These are phyloP conservation scores for Collariella sp. DNA, from an alignment of 495 filamentous ascomycete species.

Conservation along the genomic window DNA sequence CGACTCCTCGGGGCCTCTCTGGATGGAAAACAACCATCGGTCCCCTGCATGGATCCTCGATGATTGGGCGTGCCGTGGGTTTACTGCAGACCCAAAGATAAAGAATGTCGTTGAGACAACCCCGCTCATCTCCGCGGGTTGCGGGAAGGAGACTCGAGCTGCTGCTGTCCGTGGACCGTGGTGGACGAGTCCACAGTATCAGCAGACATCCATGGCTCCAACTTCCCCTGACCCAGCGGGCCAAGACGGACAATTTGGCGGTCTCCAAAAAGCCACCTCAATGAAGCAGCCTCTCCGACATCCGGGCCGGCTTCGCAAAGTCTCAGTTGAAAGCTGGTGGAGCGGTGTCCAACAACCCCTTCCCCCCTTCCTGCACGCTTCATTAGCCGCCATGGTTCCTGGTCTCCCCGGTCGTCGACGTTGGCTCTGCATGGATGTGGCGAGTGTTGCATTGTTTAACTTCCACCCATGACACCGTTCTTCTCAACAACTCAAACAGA, in stretches of 20 bases:
- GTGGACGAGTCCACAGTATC: background rate
- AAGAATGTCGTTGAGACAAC: background rate
- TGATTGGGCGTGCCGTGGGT: background rate
- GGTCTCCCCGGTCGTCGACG: no score
- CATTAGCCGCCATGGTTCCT: conserved; percentile 4
- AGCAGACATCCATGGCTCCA: background rate
- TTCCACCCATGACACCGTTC: no score
- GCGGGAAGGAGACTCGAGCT: background rate
- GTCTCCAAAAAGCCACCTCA: background rate
- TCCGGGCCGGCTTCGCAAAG: conserved; percentile 20
- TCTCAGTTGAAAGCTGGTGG: background rate
- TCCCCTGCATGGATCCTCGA: no score
- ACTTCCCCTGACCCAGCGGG: background rate
- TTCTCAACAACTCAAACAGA: no score
- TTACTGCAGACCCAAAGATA: background rate
- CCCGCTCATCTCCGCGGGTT: background rate
- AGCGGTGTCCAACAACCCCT: background rate
- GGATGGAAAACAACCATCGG: no score
- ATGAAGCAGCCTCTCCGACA: conserved; percentile 12
- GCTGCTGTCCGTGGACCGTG: background rate
- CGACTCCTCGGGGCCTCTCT: background rate
- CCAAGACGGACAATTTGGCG: conserved; percentile 19
- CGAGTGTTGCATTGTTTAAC: no score
- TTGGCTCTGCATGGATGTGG: no score
- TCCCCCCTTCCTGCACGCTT: background rate